phyloP scores from a whole-genome alignment of 805 yeast genomes.

The Monosporozyma solicola region DNA sequence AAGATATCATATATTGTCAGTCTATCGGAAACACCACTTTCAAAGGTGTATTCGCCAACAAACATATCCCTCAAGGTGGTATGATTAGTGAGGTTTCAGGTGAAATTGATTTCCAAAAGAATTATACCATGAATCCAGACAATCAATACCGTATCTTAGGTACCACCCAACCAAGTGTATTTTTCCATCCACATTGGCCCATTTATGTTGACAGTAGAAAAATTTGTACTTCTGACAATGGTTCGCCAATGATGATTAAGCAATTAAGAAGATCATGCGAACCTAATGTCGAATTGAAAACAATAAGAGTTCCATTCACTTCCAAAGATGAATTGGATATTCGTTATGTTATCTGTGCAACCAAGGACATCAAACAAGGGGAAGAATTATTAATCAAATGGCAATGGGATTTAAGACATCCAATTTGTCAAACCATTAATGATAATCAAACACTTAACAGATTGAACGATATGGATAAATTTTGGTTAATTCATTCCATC shows the following conservation, averaged over 20 bases:
- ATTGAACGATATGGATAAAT: conserved; percentile 43
- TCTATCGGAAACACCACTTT: background rate
- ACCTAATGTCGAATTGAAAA: conserved; percentile 62
- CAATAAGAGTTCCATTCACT: conserved; percentile 32
- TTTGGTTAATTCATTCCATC: conserved; percentile 48
- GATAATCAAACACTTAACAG: conserved; percentile 44
- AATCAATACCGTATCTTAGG: conserved; percentile 77
- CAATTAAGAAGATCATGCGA: conserved; percentile 58
- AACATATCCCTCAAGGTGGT: conserved; percentile 37
- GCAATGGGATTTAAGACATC: conserved; percentile 83
- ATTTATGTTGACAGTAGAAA: conserved; percentile 73
- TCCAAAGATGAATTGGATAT: conserved; percentile 23
- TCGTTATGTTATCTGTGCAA: conserved; percentile 49
- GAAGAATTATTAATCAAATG: conserved; percentile 72
- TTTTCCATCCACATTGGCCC: conserved; percentile 49
- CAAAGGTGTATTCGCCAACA: conserved; percentile 43
- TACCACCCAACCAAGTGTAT: conserved; percentile 50
- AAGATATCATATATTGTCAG: background rate
- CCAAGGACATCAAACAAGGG: conserved; percentile 47
- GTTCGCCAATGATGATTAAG: background rate
- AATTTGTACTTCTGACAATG: background rate
- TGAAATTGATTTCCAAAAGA: conserved; percentile 55
- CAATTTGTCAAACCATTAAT: conserved; percentile 48
- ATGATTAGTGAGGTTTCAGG: conserved; percentile 61
- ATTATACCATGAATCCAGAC: conserved; percentile 52